Percentiles rank a stretch among this genome's conserved stretches.
phyloP scores from a whole-genome alignment of 1,139 yeast genomes.

The Sugiyamaella grinbergsii region DNA sequence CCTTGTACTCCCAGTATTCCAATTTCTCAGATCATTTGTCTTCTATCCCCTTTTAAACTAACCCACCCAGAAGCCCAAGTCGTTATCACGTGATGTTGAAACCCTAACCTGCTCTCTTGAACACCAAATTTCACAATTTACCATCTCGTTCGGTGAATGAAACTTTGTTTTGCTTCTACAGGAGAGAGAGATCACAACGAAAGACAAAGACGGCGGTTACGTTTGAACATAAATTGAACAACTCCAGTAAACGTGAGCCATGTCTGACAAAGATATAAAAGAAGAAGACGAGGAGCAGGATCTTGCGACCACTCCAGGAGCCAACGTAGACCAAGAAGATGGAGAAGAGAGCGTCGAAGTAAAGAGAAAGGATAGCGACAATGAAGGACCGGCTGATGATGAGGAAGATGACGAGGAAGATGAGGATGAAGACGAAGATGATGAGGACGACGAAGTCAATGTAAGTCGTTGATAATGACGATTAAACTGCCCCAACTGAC shows the following conservation, averaged over 20 bases:
- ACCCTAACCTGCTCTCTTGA: too few relatives aligned
- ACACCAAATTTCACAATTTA: too few relatives aligned
- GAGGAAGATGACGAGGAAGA: conserved; percentile 37
- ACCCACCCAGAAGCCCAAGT: too few relatives aligned
- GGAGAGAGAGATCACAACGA: too few relatives aligned
- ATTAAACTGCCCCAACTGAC: conserved; percentile 33
- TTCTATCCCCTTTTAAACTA: too few relatives aligned
- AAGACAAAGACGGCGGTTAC: too few relatives aligned
- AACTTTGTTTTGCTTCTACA: too few relatives aligned
- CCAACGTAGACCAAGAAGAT: conserved; percentile 9
- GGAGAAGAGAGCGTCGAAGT: conserved; percentile 1
- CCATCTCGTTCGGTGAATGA: too few relatives aligned
- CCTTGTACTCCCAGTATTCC: too few relatives aligned
- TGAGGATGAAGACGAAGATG: conserved; percentile 37
- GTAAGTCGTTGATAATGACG: conserved; percentile 30
- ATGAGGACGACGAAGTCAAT: conserved; percentile 33
- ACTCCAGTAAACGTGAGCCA: conserved; percentile 4
- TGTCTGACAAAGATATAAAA: conserved; percentile 7
- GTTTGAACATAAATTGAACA: too few relatives aligned
- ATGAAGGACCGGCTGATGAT: conserved; percentile 25
- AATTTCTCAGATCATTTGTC: too few relatives aligned
- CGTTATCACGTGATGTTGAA: background rate
- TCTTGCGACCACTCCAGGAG: conserved; percentile 8
- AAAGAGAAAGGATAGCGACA: conserved; percentile 29
- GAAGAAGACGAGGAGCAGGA: conserved; percentile 9